phyloP scores from a whole-genome alignment of 768 basidiomycete genomes.

The Phylloporus rhodoxanthus region DNA sequence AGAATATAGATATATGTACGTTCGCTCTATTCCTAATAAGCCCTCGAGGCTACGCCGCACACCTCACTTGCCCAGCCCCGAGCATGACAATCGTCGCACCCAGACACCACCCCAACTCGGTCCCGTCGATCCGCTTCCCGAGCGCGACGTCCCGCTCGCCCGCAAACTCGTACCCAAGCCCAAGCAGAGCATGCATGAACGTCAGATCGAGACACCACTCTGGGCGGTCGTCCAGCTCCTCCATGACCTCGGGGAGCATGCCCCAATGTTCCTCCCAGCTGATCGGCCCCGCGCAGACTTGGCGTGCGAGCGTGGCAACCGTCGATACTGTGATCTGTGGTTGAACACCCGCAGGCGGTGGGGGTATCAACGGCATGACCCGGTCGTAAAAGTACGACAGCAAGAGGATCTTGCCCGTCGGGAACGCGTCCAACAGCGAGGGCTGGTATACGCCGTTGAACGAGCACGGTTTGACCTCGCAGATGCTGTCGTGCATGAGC shows the following conservation, averaged over 20 bases:
- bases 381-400: conserved; percentile 99
- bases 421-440: conserved; percentile 82
- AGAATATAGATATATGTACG: neutral
- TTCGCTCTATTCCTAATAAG: neutral
- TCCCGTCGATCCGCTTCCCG: conserved; percentile 82
- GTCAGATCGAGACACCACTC: conserved; percentile 96
- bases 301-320: conserved; percentile 58
- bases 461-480: conserved; percentile 89
- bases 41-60: conserved; percentile 31
- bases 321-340: conserved; percentile 44
- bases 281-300: conserved; percentile 65
- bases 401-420: conserved; percentile 77
- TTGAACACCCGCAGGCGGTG: conserved; percentile 18
- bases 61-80: conserved; percentile 53
- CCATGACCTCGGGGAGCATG: conserved; percentile 42
- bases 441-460: conserved; percentile 99
- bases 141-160: conserved; percentile 62
- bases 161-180: conserved; percentile 86
- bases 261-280: conserved; percentile 53
- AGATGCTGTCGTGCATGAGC: conserved; percentile 46
- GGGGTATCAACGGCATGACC: conserved; percentile 64
- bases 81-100: conserved; percentile 80
- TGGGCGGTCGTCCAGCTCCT: conserved; percentile 74
- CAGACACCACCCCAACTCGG: conserved; percentile 92
- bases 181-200: conserved; percentile 85